A percentile compares a stretch with the other conserved stretches of the same genome.
These are phyloP conservation scores for Globisporangium megalacanthum DNA, from an alignment of 352 stramenopile species.

Conservation along the genomic window DNA sequence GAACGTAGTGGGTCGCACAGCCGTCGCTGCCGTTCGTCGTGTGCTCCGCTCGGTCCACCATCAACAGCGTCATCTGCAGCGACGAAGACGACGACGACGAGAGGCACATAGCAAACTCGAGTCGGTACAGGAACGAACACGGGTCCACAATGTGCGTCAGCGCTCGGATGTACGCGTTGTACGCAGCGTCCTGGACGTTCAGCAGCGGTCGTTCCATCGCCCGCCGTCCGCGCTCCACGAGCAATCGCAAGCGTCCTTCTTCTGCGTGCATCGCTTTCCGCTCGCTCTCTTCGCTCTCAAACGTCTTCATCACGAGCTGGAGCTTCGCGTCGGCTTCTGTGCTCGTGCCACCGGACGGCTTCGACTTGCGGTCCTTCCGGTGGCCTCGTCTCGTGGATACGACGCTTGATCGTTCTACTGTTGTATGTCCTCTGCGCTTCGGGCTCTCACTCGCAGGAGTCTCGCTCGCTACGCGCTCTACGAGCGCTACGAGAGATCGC, in stretches of 20 bases:
- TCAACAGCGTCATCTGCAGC: slow-evolving; percentile 34
- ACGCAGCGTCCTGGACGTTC: slow-evolving; percentile 37
- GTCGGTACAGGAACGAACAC: slow-evolving; percentile 33
- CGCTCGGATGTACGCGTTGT: slow-evolving; percentile 43
- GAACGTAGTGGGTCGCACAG: slow-evolving; percentile 19
- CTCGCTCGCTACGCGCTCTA: slow-evolving; percentile 10
- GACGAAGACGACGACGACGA: slow-evolving; percentile 17
- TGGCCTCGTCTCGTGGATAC: slow-evolving; percentile 8
- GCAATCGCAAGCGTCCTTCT: slow-evolving; percentile 40
- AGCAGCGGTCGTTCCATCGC: slow-evolving; percentile 36
- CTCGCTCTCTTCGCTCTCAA: slow-evolving; percentile 45
- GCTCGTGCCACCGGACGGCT: not conserved
- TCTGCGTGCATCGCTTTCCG: slow-evolving; percentile 35
- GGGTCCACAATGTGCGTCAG: slow-evolving; percentile 50
- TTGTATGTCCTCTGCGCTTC: slow-evolving; percentile 3
- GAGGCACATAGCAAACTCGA: slow-evolving; percentile 48
- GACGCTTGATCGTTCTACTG: not conserved
- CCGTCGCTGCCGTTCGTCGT: slow-evolving; percentile 4
- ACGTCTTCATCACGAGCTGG: slow-evolving; percentile 20
- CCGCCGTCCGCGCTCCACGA: slow-evolving; percentile 38
- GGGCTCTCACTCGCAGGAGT: not conserved
- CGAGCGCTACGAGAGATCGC: slow-evolving; percentile 11
- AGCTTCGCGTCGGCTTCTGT: slow-evolving; percentile 7
- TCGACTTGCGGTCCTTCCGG: slow-evolving; percentile 2
- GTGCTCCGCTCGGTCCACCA: slow-evolving; percentile 19